These are phyloP conservation scores for Phytophthora multivora DNA, from an alignment of 352 stramenopile genomes.

Conservation along the genomic window DNA sequence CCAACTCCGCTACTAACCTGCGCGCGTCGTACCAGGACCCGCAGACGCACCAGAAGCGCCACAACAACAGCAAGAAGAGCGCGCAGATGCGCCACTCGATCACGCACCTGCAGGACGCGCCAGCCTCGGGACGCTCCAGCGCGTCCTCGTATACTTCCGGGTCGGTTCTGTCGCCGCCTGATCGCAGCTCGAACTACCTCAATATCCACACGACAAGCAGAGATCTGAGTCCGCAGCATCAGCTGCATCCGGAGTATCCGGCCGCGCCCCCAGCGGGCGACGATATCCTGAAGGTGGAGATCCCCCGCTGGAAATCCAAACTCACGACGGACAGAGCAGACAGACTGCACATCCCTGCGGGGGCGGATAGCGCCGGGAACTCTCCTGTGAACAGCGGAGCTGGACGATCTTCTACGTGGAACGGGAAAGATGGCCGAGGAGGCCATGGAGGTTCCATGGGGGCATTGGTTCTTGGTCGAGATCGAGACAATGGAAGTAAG, in stretches of 20 bases:
- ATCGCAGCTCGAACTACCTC: constrained; percentile 26
- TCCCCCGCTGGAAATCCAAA: constrained; percentile 64
- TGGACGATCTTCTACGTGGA: constrained; percentile 52
- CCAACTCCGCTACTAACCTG: constrained; percentile 8
- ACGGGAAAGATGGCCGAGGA: constrained; percentile 47
- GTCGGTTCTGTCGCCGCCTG: constrained; percentile 28
- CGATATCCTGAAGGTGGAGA: constrained; percentile 77
- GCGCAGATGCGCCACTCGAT: constrained; percentile 53
- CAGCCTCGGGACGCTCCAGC: constrained; percentile 27
- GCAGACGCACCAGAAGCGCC: constrained; percentile 26
- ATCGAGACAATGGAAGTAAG: constrained; percentile 32
- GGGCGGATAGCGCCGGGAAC: constrained; percentile 38
- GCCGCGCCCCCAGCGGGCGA: constrained; percentile 39
- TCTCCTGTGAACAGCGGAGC: constrained; percentile 30
- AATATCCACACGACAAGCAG: constrained; percentile 27
- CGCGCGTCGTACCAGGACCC: constrained; percentile 50
- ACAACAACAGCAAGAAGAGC: constrained; percentile 37
- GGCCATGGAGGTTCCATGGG: constrained; percentile 46
- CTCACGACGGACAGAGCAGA: constrained; percentile 60
- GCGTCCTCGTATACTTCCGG: constrained; percentile 36
- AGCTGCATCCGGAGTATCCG: constrained; percentile 42
- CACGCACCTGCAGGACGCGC: constrained; percentile 46
- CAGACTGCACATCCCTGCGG: constrained; percentile 32
- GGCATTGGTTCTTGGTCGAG: constrained; percentile 30
- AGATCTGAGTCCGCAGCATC: constrained; percentile 36